Evolutionary conservation across 164 flowering plant species (phyloP).

Genomic region (Cinnamomum micranthum): DNA sequence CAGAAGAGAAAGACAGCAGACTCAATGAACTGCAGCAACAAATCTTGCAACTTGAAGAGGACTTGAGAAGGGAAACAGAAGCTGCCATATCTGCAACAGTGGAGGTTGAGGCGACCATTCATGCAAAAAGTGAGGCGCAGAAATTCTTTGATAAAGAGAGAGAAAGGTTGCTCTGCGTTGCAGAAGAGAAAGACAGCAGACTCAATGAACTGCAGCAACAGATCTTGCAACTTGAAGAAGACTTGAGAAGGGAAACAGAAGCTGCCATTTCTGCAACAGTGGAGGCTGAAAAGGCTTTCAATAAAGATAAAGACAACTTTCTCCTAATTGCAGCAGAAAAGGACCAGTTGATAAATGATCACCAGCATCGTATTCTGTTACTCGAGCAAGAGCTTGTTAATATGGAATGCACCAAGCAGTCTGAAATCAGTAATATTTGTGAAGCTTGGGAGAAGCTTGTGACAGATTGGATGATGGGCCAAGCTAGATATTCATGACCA

Average conservation of each 20-base stretch:
- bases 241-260: slow-evolving; percentile 22
- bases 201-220: slow-evolving; percentile 25
- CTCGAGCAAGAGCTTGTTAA: slow-evolving; percentile 35
- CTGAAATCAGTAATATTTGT: slow-evolving; percentile 12
- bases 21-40: slow-evolving; percentile 25
- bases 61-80: slow-evolving; percentile 21
- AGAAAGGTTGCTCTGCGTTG: slow-evolving; percentile 16
- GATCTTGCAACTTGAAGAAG: slow-evolving; percentile 20
- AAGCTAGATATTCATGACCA: slow-evolving; percentile 25
- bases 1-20: slow-evolving; percentile 21
- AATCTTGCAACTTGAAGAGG: slow-evolving; percentile 19
- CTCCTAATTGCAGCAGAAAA: slow-evolving; percentile 32
- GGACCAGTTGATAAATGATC: slow-evolving; percentile 30
- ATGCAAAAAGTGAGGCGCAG: slow-evolving; percentile 4
- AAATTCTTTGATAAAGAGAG: slow-evolving; percentile 25
- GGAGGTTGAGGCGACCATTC: slow-evolving; percentile 18
- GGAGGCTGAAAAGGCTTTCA: slow-evolving; percentile 26
- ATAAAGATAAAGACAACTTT: slow-evolving; percentile 35
- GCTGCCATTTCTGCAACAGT: neutral
- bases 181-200: slow-evolving; percentile 21
- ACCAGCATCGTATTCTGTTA: slow-evolving; percentile 29
- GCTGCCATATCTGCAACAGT: neutral
- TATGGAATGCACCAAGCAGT: slow-evolving; percentile 25
- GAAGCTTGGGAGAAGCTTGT: slow-evolving; percentile 23
- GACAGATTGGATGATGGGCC: slow-evolving; percentile 7